Base-by-base conservation (phyloP, 805 yeast genomes). In the Hanseniaspora vineae region DNA sequence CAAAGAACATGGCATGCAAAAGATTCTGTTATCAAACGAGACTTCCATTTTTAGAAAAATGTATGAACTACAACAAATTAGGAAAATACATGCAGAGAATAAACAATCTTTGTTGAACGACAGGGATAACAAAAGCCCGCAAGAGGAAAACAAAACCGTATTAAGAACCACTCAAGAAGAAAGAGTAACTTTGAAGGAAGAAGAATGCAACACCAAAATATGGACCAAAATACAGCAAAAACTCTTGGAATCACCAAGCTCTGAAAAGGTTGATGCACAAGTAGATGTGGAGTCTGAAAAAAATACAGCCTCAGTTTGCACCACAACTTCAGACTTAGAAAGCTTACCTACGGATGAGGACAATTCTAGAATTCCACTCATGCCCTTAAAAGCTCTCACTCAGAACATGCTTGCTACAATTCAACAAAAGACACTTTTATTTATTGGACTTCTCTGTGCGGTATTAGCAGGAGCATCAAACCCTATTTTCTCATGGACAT, bases 401-500 rank as follows among this genome's bases (percentile, higher is more conserved):
- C 18, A 15, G 37, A 55, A 52, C 17, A 61, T 67, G 70, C 49
- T 55, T 8, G 50, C 35, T 8, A 59, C 59, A 1, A 60, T 58
- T 2, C 55, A 54, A 17, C 53, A 52, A 10, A 66, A 59, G 42
- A 20, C 42, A 3, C 50, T 62, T 2, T 55, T 78, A 0, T 12
- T 60, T 0, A 0, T 73, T 0, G 97, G 96, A 0, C 47, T 84
- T 1, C 0, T 72, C 0, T 53, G 73, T 5, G 69, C 88, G 0
- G 51, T 80, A 0, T 44, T 75, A 0, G 77, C 80, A 50, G 89
- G 95, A 11, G 73, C 72, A 0, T 62, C 76, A 1, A 80, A 78
- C 50, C 97, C 97, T 0, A 64, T 84, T 0, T 87, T 92, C 52
- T 84, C 96, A 0, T 88, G 65, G 58, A 75, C 83, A 29, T 78